Base-by-base conservation (phyloP, 2,329 filamentous ascomycete species). In the Aspergillus sp. region DNA sequence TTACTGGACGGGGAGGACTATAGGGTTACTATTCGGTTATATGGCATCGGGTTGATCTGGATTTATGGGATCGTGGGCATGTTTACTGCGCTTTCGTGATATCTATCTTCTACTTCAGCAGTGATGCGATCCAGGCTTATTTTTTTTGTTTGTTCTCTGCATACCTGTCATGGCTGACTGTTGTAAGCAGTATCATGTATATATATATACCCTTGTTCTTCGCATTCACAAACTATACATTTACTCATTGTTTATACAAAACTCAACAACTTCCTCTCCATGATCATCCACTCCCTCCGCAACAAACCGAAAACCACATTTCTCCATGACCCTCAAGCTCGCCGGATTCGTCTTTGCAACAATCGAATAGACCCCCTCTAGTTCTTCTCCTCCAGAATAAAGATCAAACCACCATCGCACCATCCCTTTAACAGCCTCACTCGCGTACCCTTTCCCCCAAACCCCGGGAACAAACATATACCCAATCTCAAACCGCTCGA, bases 391-490 rank as follows among this genome's bases (percentile, higher is more conserved):
- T 7, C 15, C 8, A 19, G 2, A 34, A 17, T 13, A 25, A 17
- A 47, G 41, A 7, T 4, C 17, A 17, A 59, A 83, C 79, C 82
- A 88, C 11, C 75, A 70, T 11, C 68, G 63, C 13, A 84, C 63
- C 56, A 83, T 83, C 1, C 72, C 84, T 55, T 64, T 72, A 43
- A 88, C 62, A 49, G 87, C 84, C 74, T 89, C 86, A 1, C 83
- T 86, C 38, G 81, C 85, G 66, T 85, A 82, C 4, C 86, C 86
- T 45, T 77, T 79, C 7, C 84, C 83, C 86, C 86, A 89, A 57
- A 74, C 68, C 66, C 84, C 81, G 59, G 76, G 79, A 52, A 79
- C 74, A 55, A 89, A 72, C 76, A 87, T 81, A 71, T 89, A 89
- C 23, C 86, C 86, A 28, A 87, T 58, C 68, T 83, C 84, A 60